These are phyloP conservation scores for Cryptococcus sp. DNA, from an alignment of 1,284 basidiomycete genomes.

Conservation along the genomic window DNA sequence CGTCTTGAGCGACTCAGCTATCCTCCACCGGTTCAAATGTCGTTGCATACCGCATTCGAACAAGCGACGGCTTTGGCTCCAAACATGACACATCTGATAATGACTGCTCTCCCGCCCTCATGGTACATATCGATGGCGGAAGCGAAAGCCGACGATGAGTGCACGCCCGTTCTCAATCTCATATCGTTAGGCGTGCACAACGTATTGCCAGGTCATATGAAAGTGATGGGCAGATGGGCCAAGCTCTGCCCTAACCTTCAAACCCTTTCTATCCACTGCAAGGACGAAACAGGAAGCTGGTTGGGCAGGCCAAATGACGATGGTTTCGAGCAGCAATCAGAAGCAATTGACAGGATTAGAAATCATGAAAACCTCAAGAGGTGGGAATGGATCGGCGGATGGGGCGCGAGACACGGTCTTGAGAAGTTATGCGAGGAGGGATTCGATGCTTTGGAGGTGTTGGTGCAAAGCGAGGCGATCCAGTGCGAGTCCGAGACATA, in stretches of 20 bases:
- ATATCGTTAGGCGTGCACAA: neutral
- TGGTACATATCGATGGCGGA: too few species aligned
- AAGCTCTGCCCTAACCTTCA: neutral
- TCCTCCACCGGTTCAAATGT: too few species aligned
- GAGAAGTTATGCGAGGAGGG: conserved; percentile 9
- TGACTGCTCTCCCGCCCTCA: too few species aligned
- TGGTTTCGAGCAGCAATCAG: neutral
- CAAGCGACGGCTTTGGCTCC: too few species aligned
- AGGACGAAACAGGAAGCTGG: neutral
- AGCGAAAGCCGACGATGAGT: too few species aligned
- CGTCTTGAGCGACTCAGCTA: too few species aligned
- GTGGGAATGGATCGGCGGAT: conserved; percentile 8
- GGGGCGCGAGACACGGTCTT: conserved; percentile 5
- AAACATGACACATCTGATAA: too few species aligned
- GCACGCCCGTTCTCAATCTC: too few species aligned
- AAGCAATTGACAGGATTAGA: neutral
- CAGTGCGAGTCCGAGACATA: conserved; percentile 15
- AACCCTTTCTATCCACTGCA: neutral
- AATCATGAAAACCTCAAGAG: conserved; percentile 4
- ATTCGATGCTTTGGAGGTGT: conserved; percentile 5
- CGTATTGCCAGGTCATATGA: neutral
- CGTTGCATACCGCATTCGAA: too few species aligned
- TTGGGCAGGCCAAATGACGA: neutral
- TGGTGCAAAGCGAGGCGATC: conserved; percentile 10
- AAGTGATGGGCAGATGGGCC: too few species aligned